These are phyloP conservation scores for Dujonia santamariae DNA, from an alignment of 1,139 yeast genomes.

Conservation along the genomic window DNA sequence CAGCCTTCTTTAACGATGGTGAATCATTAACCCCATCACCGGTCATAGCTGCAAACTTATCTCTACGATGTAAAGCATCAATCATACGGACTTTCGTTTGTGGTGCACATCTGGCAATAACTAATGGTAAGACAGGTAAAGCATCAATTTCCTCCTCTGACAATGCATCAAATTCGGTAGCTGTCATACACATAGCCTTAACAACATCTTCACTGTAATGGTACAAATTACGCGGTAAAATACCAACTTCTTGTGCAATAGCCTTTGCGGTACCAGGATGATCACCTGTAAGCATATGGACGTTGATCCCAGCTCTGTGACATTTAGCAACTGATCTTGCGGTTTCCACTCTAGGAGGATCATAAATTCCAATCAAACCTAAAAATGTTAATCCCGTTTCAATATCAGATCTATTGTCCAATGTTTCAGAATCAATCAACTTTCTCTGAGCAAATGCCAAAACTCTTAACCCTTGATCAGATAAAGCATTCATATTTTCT, in stretches of 20 bases:
- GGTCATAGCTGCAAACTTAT: conserved; percentile 39
- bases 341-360: conserved; percentile 55
- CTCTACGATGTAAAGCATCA: conserved; percentile 44
- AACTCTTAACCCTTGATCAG: conserved; percentile 43
- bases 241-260: conserved; percentile 50
- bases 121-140: conserved; percentile 34
- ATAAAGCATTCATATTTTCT: conserved; percentile 32
- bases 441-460: conserved; percentile 40
- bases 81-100: conserved; percentile 49
- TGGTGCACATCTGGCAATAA: conserved; percentile 53
- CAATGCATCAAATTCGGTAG: conserved; percentile 41
- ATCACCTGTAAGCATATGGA: conserved; percentile 55
- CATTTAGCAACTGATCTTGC: conserved; percentile 41
- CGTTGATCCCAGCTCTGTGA: conserved; percentile 52
- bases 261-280: conserved; percentile 53
- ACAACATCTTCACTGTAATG: conserved; percentile 33
- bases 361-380: conserved; percentile 51
- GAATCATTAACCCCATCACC: conserved; percentile 40
- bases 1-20: conserved; percentile 35
- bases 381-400: conserved; percentile 40
- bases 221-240: conserved; percentile 40
- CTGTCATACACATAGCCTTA: conserved; percentile 40
- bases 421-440: conserved; percentile 7
- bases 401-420: conserved; percentile 19
- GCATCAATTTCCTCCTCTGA: conserved; percentile 27